Base-by-base conservation (phyloP, 2,329 filamentous ascomycete genomes). In the Tolypocladium capitatum region DNA sequence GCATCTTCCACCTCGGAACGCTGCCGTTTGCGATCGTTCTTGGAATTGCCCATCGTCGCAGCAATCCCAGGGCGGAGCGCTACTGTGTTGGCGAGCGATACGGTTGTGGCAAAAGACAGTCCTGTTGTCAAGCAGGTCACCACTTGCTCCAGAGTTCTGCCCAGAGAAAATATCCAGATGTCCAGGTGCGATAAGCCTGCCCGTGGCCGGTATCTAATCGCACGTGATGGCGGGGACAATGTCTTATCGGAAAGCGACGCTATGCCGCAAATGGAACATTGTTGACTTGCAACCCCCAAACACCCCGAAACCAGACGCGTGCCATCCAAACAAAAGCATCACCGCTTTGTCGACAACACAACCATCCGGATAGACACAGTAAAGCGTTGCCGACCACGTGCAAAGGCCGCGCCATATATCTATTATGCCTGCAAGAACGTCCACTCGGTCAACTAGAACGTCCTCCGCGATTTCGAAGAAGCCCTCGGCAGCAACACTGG, bases 341-440 rank as follows among this genome's bases (percentile, higher is more conserved):
- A 49, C 38, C 48, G 32, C 34, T 21, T 40, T 24, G 8, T 20
- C 45, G 24, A 47, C 35, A n/a, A 47, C 24, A 32, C 42, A 43
- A 40, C 14, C 43, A 14, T 20, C 21, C 9, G 10, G 8, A 14
- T 4, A 45, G 13, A 16, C 38, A 8, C 16, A 14, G 14, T 13
- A 46, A 24, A 28, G 24, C 16, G 2, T 30, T 18, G 38, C 27
- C 9, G 24, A 18, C 16, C 38, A 16, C 38, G 38, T 18, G 38
- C 38, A 28, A 10, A 16, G 38, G 14, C 34, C 40, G 38, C 34
- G 34, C 27, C 28, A 41, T 16, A 48, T 16, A 36, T 11, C 6
- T 21, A 53, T 51, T 45, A 80, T 80, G 76, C 75, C 76, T 35
- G 60, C 70, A 52, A 66, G 72, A 63, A 65, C 68, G 42, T 68